These are phyloP conservation scores for Candida sphagnicola DNA, from an alignment of 805 yeast species.

Conservation along the genomic window DNA sequence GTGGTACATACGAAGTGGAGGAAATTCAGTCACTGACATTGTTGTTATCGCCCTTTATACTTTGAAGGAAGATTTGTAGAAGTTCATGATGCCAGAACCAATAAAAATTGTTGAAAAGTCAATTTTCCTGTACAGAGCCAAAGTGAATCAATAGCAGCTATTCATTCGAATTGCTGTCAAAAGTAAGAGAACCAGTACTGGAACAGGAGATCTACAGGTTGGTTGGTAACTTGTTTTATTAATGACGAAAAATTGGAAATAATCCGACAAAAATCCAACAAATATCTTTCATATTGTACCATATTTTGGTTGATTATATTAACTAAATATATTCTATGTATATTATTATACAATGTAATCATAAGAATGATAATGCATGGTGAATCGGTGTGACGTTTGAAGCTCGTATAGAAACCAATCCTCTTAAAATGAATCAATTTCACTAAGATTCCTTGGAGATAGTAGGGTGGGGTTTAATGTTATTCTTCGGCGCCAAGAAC, in stretches of 20 bases:
- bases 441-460: too few species aligned
- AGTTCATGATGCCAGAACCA: slow-evolving; percentile 1
- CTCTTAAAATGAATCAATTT: too few species aligned
- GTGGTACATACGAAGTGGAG: slow-evolving; percentile 37
- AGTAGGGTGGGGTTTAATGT: too few species aligned
- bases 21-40: slow-evolving; percentile 38
- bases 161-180: too few species aligned
- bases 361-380: slow-evolving; percentile 3
- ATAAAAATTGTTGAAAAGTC: slow-evolving; percentile 2
- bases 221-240: too few species aligned
- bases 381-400: too few species aligned
- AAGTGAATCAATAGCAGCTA: too few species aligned
- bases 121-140: slow-evolving; percentile 2
- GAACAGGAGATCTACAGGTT: too few species aligned
- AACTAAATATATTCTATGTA: slow-evolving; percentile 1
- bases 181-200: too few species aligned
- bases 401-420: too few species aligned
- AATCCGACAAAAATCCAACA: too few species aligned
- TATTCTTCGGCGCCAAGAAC: not conserved
- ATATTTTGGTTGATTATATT: not conserved
- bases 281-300: not conserved
- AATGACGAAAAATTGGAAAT: too few species aligned
- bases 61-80: not conserved
- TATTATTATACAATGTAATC: slow-evolving; percentile 2
- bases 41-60: slow-evolving; percentile 1